Evolutionary conservation across 164 flowering plant species (phyloP).

Genomic region (Vitis labrusca): DNA sequence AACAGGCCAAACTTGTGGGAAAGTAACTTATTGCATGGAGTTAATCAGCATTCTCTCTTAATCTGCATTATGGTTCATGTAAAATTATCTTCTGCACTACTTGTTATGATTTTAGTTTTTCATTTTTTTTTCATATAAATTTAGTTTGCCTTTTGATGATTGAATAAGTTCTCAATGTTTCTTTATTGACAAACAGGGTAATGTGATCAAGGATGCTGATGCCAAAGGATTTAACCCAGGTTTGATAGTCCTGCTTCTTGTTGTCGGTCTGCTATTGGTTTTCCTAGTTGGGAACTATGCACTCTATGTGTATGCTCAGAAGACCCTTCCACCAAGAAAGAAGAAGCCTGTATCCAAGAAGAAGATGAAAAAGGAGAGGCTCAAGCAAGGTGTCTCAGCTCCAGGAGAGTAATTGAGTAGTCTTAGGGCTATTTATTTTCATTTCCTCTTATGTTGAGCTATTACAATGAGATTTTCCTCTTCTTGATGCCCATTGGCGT

Average conservation of each 20-base stretch:
- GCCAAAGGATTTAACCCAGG: slow-evolving; percentile 88
- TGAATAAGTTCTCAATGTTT: background rate
- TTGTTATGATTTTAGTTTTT: no score
- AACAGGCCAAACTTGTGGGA: no score
- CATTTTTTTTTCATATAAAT: no score
- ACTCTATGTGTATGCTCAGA: slow-evolving; percentile 87
- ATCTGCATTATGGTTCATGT: no score
- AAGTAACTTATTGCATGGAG: no score
- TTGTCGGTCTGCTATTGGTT: slow-evolving; percentile 56
- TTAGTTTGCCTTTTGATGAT: no score
- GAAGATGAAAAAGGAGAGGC: slow-evolving; percentile 92
- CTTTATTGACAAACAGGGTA: slow-evolving; percentile 28
- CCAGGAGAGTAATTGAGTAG: slow-evolving; percentile 82
- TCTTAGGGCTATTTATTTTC: background rate
- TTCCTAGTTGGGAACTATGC: slow-evolving; percentile 79
- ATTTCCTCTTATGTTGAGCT: no score
- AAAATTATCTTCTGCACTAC: no score
- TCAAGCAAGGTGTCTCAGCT: slow-evolving; percentile 96
- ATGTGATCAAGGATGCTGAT: slow-evolving; percentile 33
- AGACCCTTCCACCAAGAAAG: slow-evolving; percentile 78
- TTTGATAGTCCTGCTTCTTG: slow-evolving; percentile 78
- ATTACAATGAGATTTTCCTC: no score
- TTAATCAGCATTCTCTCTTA: no score
- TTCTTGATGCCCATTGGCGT: no score
- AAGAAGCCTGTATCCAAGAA: slow-evolving; percentile 99